These are phyloP conservation scores for Spatholobus suberectus DNA, from an alignment of 306 rosid species.

Conservation along the genomic window DNA sequence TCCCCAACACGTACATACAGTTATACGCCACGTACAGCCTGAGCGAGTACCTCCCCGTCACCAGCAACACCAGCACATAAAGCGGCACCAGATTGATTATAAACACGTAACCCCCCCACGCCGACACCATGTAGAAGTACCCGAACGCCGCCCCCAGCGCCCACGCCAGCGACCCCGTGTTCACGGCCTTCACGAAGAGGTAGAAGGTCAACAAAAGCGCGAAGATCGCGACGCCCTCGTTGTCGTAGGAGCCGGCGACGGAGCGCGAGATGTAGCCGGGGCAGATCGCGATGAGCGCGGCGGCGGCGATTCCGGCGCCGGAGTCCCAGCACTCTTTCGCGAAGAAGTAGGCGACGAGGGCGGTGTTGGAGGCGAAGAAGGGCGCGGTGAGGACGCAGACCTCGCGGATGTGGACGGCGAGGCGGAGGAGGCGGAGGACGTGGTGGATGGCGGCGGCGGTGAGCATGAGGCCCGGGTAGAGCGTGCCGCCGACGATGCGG, in stretches of 20 bases:
- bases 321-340: slow-evolving; percentile 97
- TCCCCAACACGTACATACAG: slow-evolving; percentile 89
- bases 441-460: slow-evolving; percentile 88
- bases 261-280: slow-evolving; percentile 97
- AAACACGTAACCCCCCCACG: slow-evolving; percentile 99
- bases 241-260: slow-evolving; percentile 95
- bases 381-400: slow-evolving; percentile 97
- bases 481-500: slow-evolving; percentile 92
- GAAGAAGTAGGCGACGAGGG: slow-evolving; percentile 89
- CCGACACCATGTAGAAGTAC: slow-evolving; percentile 97
- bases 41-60: slow-evolving; percentile 91
- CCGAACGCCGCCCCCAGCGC: slow-evolving; percentile 90
- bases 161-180: slow-evolving; percentile 95
- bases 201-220: slow-evolving; percentile 82
- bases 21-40: slow-evolving; percentile 92
- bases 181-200: slow-evolving; percentile 93
- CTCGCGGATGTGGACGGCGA: slow-evolving; percentile 92
- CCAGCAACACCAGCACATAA: slow-evolving; percentile 83
- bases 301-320: slow-evolving; percentile 96
- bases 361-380: slow-evolving; percentile 92
- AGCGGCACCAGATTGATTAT: slow-evolving; percentile 87
- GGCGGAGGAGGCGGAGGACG: slow-evolving; percentile 66
- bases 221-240: slow-evolving; percentile 97
- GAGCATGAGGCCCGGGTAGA: slow-evolving; percentile 97
- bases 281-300: slow-evolving; percentile 90